These are phyloP conservation scores for Fusarium sp. DNA, from an alignment of 2,329 filamentous ascomycete species.

Conservation along the genomic window DNA sequence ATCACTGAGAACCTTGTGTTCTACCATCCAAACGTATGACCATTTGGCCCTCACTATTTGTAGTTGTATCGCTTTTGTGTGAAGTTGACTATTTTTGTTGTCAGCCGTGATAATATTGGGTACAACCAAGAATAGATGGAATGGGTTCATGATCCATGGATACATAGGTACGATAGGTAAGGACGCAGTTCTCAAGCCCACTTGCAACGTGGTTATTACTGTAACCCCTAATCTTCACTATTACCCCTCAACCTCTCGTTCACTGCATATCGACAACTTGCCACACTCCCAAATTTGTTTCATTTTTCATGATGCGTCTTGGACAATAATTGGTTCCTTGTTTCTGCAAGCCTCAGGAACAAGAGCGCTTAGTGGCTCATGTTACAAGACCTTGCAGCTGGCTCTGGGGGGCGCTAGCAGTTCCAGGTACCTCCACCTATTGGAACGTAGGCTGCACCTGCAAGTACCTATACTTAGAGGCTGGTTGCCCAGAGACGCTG, in stretches of 20 bases:
- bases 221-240: neutral
- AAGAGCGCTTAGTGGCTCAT: slow-evolving; percentile 25
- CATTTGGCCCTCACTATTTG: neutral
- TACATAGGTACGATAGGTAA: neutral
- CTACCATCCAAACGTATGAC: slow-evolving; percentile 16
- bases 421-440: slow-evolving; percentile 32
- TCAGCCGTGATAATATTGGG: neutral
- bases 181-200: neutral
- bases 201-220: neutral
- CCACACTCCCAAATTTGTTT: neutral
- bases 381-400: neutral
- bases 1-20: slow-evolving; percentile 34
- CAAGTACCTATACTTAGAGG: slow-evolving; percentile 22
- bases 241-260: neutral
- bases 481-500: slow-evolving; percentile 41
- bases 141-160: neutral
- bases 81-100: neutral
- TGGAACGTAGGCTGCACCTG: neutral
- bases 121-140: neutral
- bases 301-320: neutral
- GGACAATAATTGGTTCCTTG: neutral
- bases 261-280: neutral
- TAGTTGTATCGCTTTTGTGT: neutral
- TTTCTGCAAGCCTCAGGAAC: neutral
- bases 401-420: neutral